Evolutionary conservation across 805 yeast genomes (phyloP), one percentile per base, ranked within the genome.

Genomic region (Naumovozyma dairenensis): DNA sequence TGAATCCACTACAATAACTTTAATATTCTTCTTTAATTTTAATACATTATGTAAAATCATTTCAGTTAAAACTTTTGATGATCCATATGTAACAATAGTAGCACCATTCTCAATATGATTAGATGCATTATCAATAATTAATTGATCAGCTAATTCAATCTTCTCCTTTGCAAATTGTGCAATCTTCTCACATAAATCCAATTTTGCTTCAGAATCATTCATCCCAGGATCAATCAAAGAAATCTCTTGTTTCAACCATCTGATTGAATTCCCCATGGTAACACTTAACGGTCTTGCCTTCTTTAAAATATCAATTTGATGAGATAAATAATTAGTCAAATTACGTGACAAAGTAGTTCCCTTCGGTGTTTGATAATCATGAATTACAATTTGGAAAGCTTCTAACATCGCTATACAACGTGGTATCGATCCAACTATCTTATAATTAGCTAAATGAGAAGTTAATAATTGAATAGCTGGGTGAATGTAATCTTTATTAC

Each of bases 221-320:
- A 74, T 65, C 42, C 82, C 93, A 36, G 87, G 77, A 37, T 86
- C 77, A 31, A 89, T 74, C 28, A 72, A 69, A 1, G 96, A 76
- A 35, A 92, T 89, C 55, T 83, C 89, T 63, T 89, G 97, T 53
- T 92, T 92, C 43, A 92, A 69, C 96, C 96, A 87, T 49, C 98
- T 74, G 45, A 92, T 92, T 2, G 96, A 89, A 62, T 87, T 92
- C 35, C 98, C 98, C 98, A 92, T 92, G 1, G 95, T 73, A 2
- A 87, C 82, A 36, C 92, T 77, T 31, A 92, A 67, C 1, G 97
- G 96, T 42, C 98, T 74, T 3, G 96, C 87, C 7, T 84, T 75
- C 49, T 84, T 89, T 46, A 92, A 65, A 46, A 81, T 84, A 55
- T 89, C 98, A 44, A 92, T 92, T 60, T 92, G 98, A 51, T 81